Evolutionary conservation across 495 filamentous ascomycete species (phyloP), one percentile per base, ranked within the genome.

Genomic region (Acidiella bohemica): DNA sequence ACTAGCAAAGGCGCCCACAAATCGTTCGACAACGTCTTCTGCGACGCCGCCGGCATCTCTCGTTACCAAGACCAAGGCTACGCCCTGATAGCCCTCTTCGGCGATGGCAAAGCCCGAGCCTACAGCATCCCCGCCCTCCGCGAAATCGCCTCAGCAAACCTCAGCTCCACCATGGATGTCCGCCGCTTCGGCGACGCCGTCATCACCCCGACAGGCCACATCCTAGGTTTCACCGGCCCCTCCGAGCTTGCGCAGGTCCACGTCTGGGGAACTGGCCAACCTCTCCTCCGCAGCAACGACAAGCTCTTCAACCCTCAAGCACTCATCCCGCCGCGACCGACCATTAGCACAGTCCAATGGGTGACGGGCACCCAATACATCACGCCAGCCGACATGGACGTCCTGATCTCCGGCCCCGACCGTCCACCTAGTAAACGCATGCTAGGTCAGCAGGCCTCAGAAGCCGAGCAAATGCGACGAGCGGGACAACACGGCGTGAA

Each of bases 281-380:
- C 61, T 37, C 55, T 81, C 17, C 11, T 16, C 5, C 59, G 53
- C 19, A 72, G 72, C 5, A 66, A 72, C 28, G 90, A 96, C 55
- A 75, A 64, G 20, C 66, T 96, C 3, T 76, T 80, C 60, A 93
- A 94, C 46, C 72, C 79, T 4, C 64, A 78, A 44, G 71, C 77
- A 11, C 51, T 69, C 11, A 66, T 80, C 12, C 90, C 88, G 3
- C 68, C 81, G 11, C 72, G 90, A 22, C 92, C 90, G n/a, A 93
- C 87, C 1, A 97, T 97, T 32, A 87, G 82, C 7, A 94, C 90
- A 47, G 55, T 97, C 16, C 84, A 94, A 58, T 97, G 90, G 90
- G 84, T 97, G 27, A 77, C 86, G 0, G 92, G 90, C 1, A 95
- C 92, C 10, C 88, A 94, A 59, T 82, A 93, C 46, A 67, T 97